Evolutionary conservation across 164 flowering plant species (phyloP), one percentile per base, ranked within the genome.

Genomic region (Nelumbo lutea): DNA sequence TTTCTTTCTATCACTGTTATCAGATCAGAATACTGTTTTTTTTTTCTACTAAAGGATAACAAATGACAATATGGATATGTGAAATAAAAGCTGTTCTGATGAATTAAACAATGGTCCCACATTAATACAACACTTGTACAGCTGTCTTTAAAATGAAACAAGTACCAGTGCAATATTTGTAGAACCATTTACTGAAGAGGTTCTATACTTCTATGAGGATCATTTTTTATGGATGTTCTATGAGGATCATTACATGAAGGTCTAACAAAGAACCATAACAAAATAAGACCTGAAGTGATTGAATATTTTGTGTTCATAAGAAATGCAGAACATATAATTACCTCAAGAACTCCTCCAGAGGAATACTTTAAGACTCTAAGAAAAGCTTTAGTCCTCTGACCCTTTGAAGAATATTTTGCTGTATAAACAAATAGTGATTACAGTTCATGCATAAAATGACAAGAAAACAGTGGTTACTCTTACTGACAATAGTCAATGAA

Each of bases 281-380:
- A 62, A 55, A 9, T 9, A 3, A 65, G 6, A 2, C 15, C 3
- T 8, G 47, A 64, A 65, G 5, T 46, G 2, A 39, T 15, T 38
- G 64, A 57, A 57, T 43, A 15, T 51, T 65, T 66, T 42, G 39
- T 7, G 6, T 52, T 11, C 51, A 55, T 6, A 8, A 5, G 56
- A 5, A 15, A 15, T 43, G 13, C 10, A 55, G 7, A 65, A 3
- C 45, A 46, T 13, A 38, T 4, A 44, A 65, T 71, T 80, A 93
- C 99, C 93, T 96, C 99, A 73, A 96, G 93, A 74, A 87, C 95
- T 71, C 98, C 98, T 42, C 97, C 99, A 66, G 79, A 85, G 40
- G 99, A 96, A 82, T 93, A 88, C 72, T 93, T 96, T 59, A 96
- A 68, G 55, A 96, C 98, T 57, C 85, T 91, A 52, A 96, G 90